Evolutionary conservation across 2,329 filamentous ascomycete genomes (phyloP).

Genomic region (Akanthomyces muscarius): DNA sequence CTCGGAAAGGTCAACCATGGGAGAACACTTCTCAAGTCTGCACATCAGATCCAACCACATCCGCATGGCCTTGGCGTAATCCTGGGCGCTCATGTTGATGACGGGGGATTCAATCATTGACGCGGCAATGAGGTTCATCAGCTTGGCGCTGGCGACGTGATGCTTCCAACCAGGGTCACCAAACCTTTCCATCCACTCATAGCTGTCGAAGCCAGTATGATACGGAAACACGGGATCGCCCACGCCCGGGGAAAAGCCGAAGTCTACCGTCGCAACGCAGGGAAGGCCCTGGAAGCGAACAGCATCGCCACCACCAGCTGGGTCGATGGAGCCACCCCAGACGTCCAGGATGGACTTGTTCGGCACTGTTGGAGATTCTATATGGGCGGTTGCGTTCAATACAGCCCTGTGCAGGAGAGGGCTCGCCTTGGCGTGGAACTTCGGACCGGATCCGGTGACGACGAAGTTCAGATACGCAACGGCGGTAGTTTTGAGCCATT

Average conservation of each 20-base stretch:
- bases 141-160: slow-evolving; percentile 54
- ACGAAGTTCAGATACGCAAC: slow-evolving; percentile 81
- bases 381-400: slow-evolving; percentile 55
- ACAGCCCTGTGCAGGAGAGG: slow-evolving; percentile 66
- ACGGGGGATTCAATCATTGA: slow-evolving; percentile 36
- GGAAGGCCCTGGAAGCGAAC: slow-evolving; percentile 53
- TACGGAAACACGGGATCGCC: slow-evolving; percentile 66
- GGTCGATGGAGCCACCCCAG: slow-evolving; percentile 41
- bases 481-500: slow-evolving; percentile 67
- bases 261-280: slow-evolving; percentile 55
- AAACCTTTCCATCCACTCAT: slow-evolving; percentile 76
- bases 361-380: slow-evolving; percentile 52
- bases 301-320: slow-evolving; percentile 53
- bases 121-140: slow-evolving; percentile 37
- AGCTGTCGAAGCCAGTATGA: slow-evolving; percentile 80
- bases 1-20: slow-evolving; percentile 33
- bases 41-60: slow-evolving; percentile 32
- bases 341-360: slow-evolving; percentile 38
- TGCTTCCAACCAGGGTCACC: slow-evolving; percentile 65
- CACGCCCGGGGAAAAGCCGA: slow-evolving; percentile 40
- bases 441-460: slow-evolving; percentile 56
- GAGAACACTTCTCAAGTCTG: slow-evolving; percentile 24
- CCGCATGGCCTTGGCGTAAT: slow-evolving; percentile 38
- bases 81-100: slow-evolving; percentile 38
- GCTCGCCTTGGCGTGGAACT: slow-evolving; percentile 55